phyloP scores from a whole-genome alignment of 257 asterid species.

The Anisodus acutangulus region DNA sequence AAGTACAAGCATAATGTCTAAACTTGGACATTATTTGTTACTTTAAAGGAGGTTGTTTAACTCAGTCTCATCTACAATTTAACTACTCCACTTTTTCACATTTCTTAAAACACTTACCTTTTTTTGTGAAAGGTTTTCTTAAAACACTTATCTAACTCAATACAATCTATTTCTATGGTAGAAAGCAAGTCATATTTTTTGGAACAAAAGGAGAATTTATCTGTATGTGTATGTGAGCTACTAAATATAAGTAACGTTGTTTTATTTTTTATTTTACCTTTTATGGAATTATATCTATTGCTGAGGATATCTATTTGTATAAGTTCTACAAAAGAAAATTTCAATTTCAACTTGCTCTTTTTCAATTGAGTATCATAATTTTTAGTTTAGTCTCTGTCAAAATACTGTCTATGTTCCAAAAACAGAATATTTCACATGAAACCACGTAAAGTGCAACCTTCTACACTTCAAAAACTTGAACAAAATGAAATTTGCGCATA shows the following conservation, averaged over 20 bases:
- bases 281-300: background rate
- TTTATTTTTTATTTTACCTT: background rate
- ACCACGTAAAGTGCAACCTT: background rate
- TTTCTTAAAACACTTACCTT: background rate
- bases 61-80: background rate
- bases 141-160: background rate
- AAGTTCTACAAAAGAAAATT: constrained; percentile 10
- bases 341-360: background rate
- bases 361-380: background rate
- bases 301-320: background rate
- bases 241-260: background rate
- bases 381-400: background rate
- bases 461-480: constrained; percentile 6
- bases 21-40: background rate
- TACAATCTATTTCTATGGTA: background rate
- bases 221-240: background rate
- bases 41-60: constrained; percentile 14
- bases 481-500: background rate
- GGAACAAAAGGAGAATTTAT: background rate
- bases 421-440: background rate
- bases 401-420: background rate
- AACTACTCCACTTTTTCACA: background rate
- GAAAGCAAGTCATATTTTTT: constrained; percentile 5
- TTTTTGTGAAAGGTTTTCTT: background rate
- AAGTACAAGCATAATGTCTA: constrained; percentile 6